Conservation (phyloP, 2,329 filamentous ascomycete genomes). For the Apiospora arundinis region DNA sequence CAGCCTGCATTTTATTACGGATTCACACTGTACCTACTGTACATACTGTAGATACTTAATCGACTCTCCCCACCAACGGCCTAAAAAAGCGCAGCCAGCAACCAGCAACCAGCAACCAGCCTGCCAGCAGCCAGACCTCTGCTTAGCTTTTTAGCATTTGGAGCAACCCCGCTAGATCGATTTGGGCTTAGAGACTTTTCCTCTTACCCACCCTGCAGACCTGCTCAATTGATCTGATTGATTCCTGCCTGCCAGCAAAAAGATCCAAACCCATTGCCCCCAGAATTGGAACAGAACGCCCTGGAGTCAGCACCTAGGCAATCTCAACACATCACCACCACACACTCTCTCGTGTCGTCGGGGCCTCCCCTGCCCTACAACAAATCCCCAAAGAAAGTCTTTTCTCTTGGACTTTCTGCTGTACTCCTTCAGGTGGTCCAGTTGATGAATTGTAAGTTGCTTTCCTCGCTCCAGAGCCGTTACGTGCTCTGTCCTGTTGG, state of each 20-base stretch:
- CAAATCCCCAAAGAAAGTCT: background rate
- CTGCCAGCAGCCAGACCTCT: too few relatives aligned
- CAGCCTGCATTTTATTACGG: background rate
- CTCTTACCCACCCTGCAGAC: conserved; percentile 12
- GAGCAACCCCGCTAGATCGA: conserved; percentile 1
- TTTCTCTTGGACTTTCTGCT: conserved; percentile 18
- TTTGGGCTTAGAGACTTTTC: conserved; percentile 9
- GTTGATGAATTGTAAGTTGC: conserved; percentile 44
- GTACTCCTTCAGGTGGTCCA: conserved; percentile 29
- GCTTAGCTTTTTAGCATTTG: background rate
- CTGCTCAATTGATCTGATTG: conserved; percentile 18
- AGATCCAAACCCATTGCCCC: conserved; percentile 18
- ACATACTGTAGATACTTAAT: too few relatives aligned
- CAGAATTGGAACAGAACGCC: conserved; percentile 18
- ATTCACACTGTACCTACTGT: background rate
- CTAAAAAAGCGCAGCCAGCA: background rate
- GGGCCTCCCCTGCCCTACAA: conserved; percentile 7
- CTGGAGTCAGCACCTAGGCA: conserved; percentile 8
- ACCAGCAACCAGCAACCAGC: background rate
- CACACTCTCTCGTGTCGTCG: conserved; percentile 14
- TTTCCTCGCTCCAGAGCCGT: conserved; percentile 28
- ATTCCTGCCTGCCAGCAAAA: conserved; percentile 18
- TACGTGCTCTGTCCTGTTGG: conserved; percentile 1
- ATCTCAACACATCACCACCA: conserved; percentile 18
- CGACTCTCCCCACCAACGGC: background rate